Evolutionary conservation across 2,329 filamentous ascomycete genomes (phyloP).

Genomic region (Macrophomina phaseolina): DNA sequence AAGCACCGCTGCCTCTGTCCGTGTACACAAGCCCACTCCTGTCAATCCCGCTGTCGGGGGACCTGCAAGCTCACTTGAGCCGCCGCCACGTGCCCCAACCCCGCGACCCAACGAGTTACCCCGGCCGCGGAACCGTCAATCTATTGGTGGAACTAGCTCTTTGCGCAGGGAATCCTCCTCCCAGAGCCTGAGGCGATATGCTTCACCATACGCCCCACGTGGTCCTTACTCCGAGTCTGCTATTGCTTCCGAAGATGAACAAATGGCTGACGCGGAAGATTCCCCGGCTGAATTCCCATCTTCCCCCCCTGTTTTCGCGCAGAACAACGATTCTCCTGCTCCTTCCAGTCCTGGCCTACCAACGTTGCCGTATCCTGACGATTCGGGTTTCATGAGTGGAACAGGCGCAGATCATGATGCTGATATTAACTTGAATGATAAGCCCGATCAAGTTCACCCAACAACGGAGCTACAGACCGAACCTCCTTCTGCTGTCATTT

Average conservation of each 20-base stretch:
- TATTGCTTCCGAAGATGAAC: constrained; percentile 54
- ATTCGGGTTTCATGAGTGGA: constrained; percentile 89
- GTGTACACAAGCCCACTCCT: constrained; percentile 77
- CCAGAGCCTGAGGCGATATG: constrained; percentile 35
- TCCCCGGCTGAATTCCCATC: constrained; percentile 86
- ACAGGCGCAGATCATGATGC: constrained; percentile 73
- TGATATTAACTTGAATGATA: constrained; percentile 35
- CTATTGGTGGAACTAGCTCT: constrained; percentile 48
- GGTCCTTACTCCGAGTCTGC: constrained; percentile 49
- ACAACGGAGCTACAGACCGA: constrained; percentile 15
- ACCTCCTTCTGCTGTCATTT: constrained; percentile 8
- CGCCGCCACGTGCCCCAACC: constrained; percentile 77
- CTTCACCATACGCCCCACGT: constrained; percentile 40
- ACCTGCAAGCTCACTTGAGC: constrained; percentile 64
- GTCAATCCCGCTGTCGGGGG: constrained; percentile 54
- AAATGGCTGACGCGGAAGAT: constrained; percentile 59
- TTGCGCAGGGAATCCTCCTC: constrained; percentile 68
- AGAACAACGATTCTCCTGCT: constrained; percentile 64
- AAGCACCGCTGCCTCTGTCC: constrained; percentile 85
- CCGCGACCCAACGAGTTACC: constrained; percentile 66
- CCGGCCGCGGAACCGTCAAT: constrained; percentile 35
- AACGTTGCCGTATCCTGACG: constrained; percentile 61
- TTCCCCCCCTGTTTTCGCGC: constrained; percentile 77
- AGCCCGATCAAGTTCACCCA: constrained; percentile 14
- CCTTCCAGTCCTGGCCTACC: constrained; percentile 79